Conservation (phyloP, 2,329 filamentous ascomycete genomes). For the Plectosphaerella plurivora region DNA sequence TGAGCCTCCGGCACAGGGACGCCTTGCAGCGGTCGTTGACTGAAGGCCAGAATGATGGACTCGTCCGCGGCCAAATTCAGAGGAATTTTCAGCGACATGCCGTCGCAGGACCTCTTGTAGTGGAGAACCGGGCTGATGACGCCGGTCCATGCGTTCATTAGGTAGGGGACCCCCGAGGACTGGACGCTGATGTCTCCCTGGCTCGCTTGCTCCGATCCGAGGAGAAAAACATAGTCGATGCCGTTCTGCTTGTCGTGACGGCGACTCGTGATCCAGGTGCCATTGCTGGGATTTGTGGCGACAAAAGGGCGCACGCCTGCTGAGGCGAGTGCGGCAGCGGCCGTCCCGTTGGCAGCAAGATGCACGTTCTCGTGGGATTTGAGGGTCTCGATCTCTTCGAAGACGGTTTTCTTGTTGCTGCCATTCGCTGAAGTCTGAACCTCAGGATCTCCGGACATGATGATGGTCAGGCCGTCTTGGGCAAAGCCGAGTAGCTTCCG, state of each 20-base stretch:
- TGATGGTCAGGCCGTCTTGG: too few species aligned
- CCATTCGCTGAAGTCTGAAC: too few species aligned
- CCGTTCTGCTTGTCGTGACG: neutral
- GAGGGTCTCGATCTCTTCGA: too few species aligned
- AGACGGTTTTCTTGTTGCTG: too few species aligned
- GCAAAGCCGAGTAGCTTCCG: too few species aligned
- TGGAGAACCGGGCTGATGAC: neutral
- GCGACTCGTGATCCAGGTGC: slow-evolving; percentile 6
- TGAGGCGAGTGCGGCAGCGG: neutral
- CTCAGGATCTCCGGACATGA: too few species aligned
- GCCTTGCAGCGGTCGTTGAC: too few species aligned
- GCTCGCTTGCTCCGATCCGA: neutral
- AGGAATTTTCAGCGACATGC: neutral
- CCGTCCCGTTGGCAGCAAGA: neutral
- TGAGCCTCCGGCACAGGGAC: neutral
- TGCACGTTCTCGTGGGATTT: too few species aligned
- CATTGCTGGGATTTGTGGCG: neutral
- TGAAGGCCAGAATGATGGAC: slow-evolving; percentile 6
- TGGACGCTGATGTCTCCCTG: neutral
- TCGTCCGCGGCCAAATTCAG: slow-evolving; percentile 4
- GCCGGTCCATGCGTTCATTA: slow-evolving; percentile 8
- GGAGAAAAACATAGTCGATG: slow-evolving; percentile 3
- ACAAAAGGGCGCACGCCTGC: slow-evolving; percentile 1
- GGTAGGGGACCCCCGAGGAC: neutral
- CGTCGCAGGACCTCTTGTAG: neutral